Percentiles rank a stretch among this genome's conserved stretches.
These are phyloP conservation scores for Corymbia citriodora DNA, from an alignment of 441 rosid genomes.

Conservation along the genomic window DNA sequence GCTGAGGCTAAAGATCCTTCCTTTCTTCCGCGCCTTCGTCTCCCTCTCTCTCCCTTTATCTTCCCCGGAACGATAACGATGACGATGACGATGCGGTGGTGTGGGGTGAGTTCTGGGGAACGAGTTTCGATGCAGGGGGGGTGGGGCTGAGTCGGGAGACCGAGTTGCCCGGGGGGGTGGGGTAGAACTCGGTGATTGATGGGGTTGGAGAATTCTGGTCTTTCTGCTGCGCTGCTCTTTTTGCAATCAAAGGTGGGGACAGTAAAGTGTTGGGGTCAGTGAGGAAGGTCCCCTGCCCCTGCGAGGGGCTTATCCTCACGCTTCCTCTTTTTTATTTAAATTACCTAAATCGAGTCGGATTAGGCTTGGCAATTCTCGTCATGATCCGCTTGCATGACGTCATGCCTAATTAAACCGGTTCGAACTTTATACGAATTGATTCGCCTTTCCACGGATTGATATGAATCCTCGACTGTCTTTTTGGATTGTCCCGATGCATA, in stretches of 20 bases:
- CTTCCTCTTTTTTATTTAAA: too few species aligned
- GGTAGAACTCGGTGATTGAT: not conserved
- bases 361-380: not conserved
- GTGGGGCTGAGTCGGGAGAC: not conserved
- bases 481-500: not conserved
- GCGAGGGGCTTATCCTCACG: not conserved
- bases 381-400: not conserved
- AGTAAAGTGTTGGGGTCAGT: too few species aligned
- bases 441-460: fast-evolving
- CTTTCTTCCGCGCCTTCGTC: not conserved
- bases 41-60: not conserved
- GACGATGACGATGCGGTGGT: not conserved
- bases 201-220: not conserved
- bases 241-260: not conserved
- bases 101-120: not conserved
- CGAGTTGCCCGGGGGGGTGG: not conserved
- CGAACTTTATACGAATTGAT: not conserved
- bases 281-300: not conserved
- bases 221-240: not conserved
- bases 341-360: not conserved
- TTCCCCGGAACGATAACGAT: not conserved
- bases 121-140: not conserved
- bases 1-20: not conserved
- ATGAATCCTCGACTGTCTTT: not conserved
- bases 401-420: not conserved